Evolutionary conservation across 192 early-diverging fungal genomes (phyloP).

Genomic region (Diversispora epigaea): DNA sequence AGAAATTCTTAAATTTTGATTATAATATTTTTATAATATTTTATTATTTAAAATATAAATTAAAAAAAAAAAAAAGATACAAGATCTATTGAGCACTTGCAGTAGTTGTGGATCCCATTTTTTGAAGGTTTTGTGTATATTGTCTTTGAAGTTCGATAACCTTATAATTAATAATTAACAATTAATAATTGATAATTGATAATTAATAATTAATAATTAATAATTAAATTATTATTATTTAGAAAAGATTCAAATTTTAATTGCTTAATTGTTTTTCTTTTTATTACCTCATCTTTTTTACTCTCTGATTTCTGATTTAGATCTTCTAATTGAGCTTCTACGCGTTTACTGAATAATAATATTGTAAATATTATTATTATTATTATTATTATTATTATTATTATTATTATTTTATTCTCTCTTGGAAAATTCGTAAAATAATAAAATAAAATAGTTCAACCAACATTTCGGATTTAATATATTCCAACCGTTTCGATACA

Average conservation of each 20-base stretch:
- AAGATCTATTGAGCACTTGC: neutral
- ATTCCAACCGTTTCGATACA: slow-evolving; percentile 93
- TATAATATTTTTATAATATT: no score
- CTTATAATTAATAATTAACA: neutral
- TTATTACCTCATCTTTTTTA: slow-evolving; percentile 63
- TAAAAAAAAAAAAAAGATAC: no score
- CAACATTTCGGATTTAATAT: slow-evolving; percentile 86
- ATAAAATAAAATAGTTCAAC: slow-evolving; percentile 22
- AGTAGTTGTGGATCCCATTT: neutral
- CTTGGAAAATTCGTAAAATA: neutral
- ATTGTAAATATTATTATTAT: neutral
- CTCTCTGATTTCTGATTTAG: slow-evolving; percentile 81
- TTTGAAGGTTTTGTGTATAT: neutral
- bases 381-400: neutral
- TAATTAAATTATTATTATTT: neutral
- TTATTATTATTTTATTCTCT: neutral
- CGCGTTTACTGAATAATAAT: slow-evolving; percentile 61
- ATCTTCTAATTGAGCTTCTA: slow-evolving; percentile 79
- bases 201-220: neutral
- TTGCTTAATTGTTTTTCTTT: neutral
- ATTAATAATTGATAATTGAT: no score
- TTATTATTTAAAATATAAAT: no score
- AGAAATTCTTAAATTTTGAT: no score
- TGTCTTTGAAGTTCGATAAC: neutral
- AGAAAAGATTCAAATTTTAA: neutral